Percentiles rank a stretch among this genome's conserved stretches.
Evolutionary conservation across 83 land plant genomes (phyloP).

Genomic region (Picea engelmannii): DNA sequence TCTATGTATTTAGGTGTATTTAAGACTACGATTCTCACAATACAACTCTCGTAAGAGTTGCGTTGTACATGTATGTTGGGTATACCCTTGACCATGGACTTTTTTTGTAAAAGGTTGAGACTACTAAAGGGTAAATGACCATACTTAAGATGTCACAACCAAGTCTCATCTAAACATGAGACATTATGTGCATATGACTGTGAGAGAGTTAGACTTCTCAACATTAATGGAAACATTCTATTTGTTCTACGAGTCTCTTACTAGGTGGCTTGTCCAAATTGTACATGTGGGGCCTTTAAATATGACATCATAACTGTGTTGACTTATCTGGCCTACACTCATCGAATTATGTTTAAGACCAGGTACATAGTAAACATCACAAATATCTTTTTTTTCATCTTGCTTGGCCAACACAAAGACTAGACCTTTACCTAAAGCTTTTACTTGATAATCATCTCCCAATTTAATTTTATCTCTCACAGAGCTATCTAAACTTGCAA

Average conservation of each 20-base stretch:
- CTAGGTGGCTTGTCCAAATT: not conserved
- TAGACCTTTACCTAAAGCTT: not conserved
- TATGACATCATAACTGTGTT: too few relatives aligned
- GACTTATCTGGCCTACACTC: too few relatives aligned
- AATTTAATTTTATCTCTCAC: not conserved
- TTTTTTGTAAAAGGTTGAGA: too few relatives aligned
- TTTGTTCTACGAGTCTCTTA: not conserved
- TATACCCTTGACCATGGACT: too few relatives aligned
- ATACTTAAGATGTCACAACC: not conserved
- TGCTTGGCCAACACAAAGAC: not conserved
- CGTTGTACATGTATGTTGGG: too few relatives aligned
- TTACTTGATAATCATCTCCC: not conserved
- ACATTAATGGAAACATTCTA: not conserved
- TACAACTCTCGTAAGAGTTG: not conserved
- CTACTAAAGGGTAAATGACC: too few relatives aligned
- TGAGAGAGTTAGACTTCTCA: not conserved
- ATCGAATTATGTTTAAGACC: too few relatives aligned
- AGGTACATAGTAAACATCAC: too few relatives aligned
- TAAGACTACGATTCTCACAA: not conserved
- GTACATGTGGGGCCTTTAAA: not conserved
- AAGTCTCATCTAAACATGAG: not conserved
- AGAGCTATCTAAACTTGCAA: not conserved
- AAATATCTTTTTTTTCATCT: not conserved
- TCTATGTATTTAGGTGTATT: too few relatives aligned
- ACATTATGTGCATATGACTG: not conserved